Evolutionary conservation across 805 yeast species (phyloP).

Genomic region (Wickerhamiella cacticola): DNA sequence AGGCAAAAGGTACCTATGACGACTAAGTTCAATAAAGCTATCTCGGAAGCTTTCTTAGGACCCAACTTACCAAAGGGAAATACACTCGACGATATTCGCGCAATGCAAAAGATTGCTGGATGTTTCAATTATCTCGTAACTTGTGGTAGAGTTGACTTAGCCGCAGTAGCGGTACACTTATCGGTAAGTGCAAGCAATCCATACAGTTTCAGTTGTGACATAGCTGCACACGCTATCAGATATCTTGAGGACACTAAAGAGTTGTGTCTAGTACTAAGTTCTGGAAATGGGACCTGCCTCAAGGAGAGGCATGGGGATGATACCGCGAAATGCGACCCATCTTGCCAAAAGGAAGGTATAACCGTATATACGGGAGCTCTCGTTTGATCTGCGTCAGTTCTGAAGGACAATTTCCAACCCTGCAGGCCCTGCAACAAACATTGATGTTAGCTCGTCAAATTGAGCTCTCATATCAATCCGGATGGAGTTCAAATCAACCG

Average conservation of each 20-base stretch:
- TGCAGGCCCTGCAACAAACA: too few relatives aligned
- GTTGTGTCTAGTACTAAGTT: not conserved
- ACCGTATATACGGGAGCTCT: slow-evolving; percentile 1
- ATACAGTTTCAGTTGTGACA: not conserved
- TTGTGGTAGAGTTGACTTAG: not conserved
- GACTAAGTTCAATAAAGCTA: not conserved
- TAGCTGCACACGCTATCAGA: not conserved
- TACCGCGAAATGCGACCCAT: not conserved
- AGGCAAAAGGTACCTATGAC: not conserved
- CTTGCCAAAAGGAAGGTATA: too few relatives aligned
- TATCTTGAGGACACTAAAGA: not conserved
- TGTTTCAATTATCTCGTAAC: slow-evolving; percentile 1
- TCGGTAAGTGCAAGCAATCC: not conserved
- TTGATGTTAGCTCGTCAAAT: too few relatives aligned
- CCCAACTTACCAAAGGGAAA: too few relatives aligned
- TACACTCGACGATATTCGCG: not conserved
- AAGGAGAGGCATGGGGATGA: too few relatives aligned
- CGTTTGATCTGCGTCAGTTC: too few relatives aligned
- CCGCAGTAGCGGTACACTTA: not conserved
- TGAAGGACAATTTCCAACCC: too few relatives aligned
- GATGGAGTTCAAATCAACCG: too few relatives aligned
- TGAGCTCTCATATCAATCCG: too few relatives aligned
- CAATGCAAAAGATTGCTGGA: not conserved
- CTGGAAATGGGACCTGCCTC: too few relatives aligned
- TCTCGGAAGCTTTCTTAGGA: too few relatives aligned